phyloP scores from a whole-genome alignment of 2,329 filamentous ascomycete species.

The Dothistroma pini region DNA sequence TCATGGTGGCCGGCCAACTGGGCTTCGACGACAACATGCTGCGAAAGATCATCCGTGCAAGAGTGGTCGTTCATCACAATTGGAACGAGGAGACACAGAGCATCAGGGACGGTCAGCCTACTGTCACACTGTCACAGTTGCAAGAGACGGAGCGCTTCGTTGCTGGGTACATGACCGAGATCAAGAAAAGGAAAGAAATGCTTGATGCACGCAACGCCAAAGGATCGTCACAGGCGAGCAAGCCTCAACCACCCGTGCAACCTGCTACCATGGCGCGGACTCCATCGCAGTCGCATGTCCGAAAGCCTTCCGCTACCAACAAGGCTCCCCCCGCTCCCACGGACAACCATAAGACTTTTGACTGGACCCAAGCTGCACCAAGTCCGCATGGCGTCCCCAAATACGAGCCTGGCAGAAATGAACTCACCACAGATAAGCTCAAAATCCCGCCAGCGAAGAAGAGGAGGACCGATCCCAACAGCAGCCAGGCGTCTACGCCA shows the following conservation, averaged over 20 bases:
- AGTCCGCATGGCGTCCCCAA: conserved; percentile 55
- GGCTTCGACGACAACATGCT: conserved; percentile 25
- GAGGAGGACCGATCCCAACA: conserved; percentile 45
- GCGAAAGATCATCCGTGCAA: conserved; percentile 26
- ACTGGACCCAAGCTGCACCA: conserved; percentile 26
- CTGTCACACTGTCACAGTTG: conserved; percentile 26
- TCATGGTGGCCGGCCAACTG: conserved; percentile 19
- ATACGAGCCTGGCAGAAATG: conserved; percentile 48
- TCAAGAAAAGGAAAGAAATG: conserved; percentile 27
- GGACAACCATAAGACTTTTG: conserved; percentile 32
- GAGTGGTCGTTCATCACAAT: conserved; percentile 29
- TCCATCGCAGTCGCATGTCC: conserved; percentile 23
- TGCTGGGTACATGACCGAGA: conserved; percentile 26
- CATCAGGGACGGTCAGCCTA: conserved; percentile 29
- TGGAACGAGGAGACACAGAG: conserved; percentile 22
- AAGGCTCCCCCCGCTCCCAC: conserved; percentile 34
- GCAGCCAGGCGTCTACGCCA: conserved; percentile 42
- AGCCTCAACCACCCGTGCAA: conserved; percentile 15
- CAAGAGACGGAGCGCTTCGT: conserved; percentile 24
- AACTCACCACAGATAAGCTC: conserved; percentile 55
- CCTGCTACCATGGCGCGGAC: conserved; percentile 19
- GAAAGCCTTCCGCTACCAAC: conserved; percentile 26
- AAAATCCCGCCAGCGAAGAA: conserved; percentile 57
- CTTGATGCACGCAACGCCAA: conserved; percentile 12
- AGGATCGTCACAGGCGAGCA: conserved; percentile 14